These are phyloP conservation scores for Dothideomycetes sp. DNA, from an alignment of 2,329 filamentous ascomycete species.

Conservation along the genomic window DNA sequence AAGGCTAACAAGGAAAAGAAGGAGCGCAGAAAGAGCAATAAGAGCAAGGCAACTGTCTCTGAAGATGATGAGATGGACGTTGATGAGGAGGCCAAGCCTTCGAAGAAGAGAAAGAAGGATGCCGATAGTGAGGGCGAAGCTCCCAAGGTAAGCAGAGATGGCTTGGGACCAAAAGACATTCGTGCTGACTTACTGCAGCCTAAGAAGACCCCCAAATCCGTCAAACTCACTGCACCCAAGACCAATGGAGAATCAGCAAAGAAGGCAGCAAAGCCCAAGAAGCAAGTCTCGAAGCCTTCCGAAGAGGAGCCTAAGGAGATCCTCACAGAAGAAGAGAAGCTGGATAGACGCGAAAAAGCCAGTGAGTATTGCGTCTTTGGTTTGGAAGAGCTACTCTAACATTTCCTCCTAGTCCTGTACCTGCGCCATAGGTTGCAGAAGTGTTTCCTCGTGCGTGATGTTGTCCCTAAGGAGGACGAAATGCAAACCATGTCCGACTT, in stretches of 20 bases:
- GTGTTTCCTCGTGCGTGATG: slow-evolving; percentile 77
- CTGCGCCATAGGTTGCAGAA: slow-evolving; percentile 92
- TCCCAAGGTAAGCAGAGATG: slow-evolving; percentile 40
- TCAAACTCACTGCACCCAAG: slow-evolving; percentile 38
- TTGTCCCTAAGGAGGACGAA: slow-evolving; percentile 75
- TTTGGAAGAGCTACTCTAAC: background rate
- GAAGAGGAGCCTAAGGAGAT: slow-evolving; percentile 47
- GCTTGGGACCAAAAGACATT: background rate
- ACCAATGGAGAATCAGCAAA: slow-evolving; percentile 29
- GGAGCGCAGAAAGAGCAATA: slow-evolving; percentile 34
- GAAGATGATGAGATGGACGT: slow-evolving; percentile 27
- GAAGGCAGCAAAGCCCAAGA: slow-evolving; percentile 24
- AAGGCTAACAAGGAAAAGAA: slow-evolving; percentile 42
- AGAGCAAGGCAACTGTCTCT: slow-evolving; percentile 20
- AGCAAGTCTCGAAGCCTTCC: slow-evolving; percentile 46
- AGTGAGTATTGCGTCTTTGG: slow-evolving; percentile 27
- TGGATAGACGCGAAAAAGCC: slow-evolving; percentile 51
- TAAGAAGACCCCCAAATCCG: slow-evolving; percentile 41
- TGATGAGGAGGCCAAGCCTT: slow-evolving; percentile 51
- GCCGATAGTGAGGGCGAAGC: slow-evolving; percentile 59
- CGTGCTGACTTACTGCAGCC: slow-evolving; percentile 25
- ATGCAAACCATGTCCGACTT: slow-evolving; percentile 72
- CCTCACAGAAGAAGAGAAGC: slow-evolving; percentile 45
- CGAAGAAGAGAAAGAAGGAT: slow-evolving; percentile 76
- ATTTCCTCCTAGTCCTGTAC: slow-evolving; percentile 58